A percentile compares a stretch with the other conserved stretches of the same genome.
These are phyloP conservation scores for Quercus dentata DNA, from an alignment of 306 rosid species.

Conservation along the genomic window DNA sequence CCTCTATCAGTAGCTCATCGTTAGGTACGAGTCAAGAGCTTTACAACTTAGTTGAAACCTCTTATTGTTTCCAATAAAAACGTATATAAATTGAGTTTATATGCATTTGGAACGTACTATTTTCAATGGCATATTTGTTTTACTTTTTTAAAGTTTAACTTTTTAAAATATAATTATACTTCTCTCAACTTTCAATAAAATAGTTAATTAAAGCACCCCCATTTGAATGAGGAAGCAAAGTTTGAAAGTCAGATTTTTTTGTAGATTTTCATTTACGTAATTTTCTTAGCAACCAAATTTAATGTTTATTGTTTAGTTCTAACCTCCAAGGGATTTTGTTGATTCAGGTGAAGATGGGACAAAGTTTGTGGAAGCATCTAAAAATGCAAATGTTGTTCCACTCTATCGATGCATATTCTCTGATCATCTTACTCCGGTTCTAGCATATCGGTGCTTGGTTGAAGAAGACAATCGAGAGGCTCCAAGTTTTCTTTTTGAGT, in stretches of 20 bases:
- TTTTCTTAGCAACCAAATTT: not conserved
- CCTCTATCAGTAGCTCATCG: constrained; percentile 14
- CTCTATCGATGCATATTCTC: constrained; percentile 60
- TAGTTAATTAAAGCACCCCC: no score
- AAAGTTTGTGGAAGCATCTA: constrained; percentile 56
- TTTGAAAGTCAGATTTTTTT: no score
- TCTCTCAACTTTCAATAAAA: no score
- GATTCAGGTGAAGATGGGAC: constrained; percentile 34
- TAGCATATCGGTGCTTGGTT: constrained; percentile 69
- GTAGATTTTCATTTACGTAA: no score
- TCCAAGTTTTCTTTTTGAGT: constrained; percentile 86
- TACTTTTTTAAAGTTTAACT: no score
- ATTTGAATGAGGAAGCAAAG: no score
- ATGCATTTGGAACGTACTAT: no score
- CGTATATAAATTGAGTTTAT: no score
- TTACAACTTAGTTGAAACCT: no score
- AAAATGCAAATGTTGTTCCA: constrained; percentile 62
- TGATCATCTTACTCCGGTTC: constrained; percentile 77
- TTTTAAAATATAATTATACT: no score
- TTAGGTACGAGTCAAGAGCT: constrained; percentile 12
- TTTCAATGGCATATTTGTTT: no score
- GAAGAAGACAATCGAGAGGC: constrained; percentile 68
- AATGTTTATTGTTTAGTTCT: not conserved
- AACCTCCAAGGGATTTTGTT: not conserved
- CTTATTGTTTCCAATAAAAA: no score